A percentile compares a stretch with the other conserved stretches of the same genome.
Conservation (phyloP, 495 filamentous ascomycete species). For the Trichoderma virens region DNA sequence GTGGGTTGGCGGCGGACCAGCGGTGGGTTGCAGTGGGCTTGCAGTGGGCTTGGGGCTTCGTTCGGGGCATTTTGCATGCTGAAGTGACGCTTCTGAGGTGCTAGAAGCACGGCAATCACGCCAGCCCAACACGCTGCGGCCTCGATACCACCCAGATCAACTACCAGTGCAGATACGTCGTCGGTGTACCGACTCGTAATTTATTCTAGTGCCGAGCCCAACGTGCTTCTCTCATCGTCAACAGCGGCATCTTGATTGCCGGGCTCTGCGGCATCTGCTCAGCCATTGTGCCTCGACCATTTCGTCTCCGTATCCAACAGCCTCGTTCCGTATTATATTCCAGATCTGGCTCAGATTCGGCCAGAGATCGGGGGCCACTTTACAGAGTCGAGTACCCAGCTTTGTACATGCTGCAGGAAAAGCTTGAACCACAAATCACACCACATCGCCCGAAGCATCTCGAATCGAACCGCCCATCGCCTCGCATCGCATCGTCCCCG, state of each 20-base stretch:
- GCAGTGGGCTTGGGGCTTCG: background rate
- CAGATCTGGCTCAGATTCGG: no score
- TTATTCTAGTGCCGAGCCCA: no score
- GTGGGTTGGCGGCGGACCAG: background rate
- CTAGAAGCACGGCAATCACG: background rate
- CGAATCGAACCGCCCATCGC: background rate
- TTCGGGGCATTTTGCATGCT: constrained; percentile 3
- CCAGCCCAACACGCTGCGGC: background rate
- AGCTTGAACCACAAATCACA: background rate
- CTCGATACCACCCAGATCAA: background rate
- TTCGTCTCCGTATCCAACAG: no score
- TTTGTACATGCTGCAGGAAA: background rate
- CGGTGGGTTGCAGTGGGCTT: background rate
- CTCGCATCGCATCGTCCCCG: background rate
- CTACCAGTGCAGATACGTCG: background rate
- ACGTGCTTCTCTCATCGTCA: no score
- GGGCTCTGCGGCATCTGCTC: no score
- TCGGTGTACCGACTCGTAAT: no score
- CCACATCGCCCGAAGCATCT: background rate
- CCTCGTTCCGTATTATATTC: no score
- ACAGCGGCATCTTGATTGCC: no score
- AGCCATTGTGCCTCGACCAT: no score
- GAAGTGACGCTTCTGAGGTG: background rate
- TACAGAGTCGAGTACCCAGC: background rate
- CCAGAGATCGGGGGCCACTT: no score